Evolutionary conservation across 257 asterid species (phyloP).

Genomic region (Solanum ahanhuiri): DNA sequence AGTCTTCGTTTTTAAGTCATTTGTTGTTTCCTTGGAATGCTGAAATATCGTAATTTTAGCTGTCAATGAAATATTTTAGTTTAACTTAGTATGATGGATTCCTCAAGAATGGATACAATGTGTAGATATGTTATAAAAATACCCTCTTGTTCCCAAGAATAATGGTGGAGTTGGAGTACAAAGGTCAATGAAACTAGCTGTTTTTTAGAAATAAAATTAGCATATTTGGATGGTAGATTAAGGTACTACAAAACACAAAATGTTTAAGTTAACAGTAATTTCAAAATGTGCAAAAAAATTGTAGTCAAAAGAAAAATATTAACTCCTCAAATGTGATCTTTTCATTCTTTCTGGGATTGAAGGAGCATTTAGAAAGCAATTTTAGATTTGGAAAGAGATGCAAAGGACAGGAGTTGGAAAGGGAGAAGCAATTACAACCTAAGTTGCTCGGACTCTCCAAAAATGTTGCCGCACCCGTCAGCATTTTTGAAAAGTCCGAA

Average conservation of each 20-base stretch:
- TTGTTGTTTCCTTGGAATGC: not conserved
- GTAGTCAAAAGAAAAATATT: not conserved
- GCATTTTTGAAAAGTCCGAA: too few relatives aligned
- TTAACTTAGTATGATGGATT: not conserved
- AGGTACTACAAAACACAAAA: not conserved
- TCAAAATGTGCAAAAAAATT: not conserved
- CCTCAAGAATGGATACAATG: not conserved
- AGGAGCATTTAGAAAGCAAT: not conserved
- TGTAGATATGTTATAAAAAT: not conserved
- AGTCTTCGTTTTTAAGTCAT: not conserved
- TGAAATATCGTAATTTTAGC: not conserved
- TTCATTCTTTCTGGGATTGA: not conserved
- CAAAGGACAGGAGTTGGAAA: not conserved
- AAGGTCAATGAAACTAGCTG: not conserved
- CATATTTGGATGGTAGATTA: not conserved
- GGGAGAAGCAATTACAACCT: not conserved
- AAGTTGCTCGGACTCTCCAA: too few relatives aligned
- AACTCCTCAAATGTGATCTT: not conserved
- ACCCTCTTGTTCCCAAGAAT: not conserved
- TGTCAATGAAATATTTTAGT: not conserved
- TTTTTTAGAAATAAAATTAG: not conserved
- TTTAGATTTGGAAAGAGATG: not conserved
- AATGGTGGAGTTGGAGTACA: not conserved
- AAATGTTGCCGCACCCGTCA: too few relatives aligned
- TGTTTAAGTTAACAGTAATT: not conserved